Evolutionary conservation across 805 yeast genomes (phyloP).

Genomic region (Candida maltosa): DNA sequence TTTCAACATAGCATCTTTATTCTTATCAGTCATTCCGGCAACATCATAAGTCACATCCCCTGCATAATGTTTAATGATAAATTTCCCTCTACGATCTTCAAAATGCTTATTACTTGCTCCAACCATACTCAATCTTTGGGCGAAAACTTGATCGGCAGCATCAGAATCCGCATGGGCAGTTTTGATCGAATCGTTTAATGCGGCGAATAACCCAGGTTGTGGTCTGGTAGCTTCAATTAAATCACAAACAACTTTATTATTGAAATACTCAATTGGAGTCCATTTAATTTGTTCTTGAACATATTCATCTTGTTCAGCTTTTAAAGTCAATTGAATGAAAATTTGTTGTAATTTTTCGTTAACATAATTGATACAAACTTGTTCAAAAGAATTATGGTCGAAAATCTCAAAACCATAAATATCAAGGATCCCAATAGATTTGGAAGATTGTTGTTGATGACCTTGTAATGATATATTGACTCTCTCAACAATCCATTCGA

Average conservation of each 20-base stretch:
- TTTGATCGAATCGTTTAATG: conserved; percentile 93
- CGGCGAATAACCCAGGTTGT: conserved; percentile 89
- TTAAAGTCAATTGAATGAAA: conserved; percentile 90
- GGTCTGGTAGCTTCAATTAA: conserved; percentile 91
- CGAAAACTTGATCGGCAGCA: conserved; percentile 96
- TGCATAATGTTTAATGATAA: conserved; percentile 92
- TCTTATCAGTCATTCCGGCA: conserved; percentile 89
- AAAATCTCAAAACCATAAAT: conserved; percentile 96
- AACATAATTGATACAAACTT: conserved; percentile 91
- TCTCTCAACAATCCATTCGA: conserved; percentile 94
- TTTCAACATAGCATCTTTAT: conserved; percentile 88
- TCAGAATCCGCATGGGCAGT: conserved; percentile 97
- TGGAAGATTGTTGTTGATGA: conserved; percentile 34
- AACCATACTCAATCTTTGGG: conserved; percentile 85
- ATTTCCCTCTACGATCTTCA: conserved; percentile 83
- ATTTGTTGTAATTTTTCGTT: conserved; percentile 95
- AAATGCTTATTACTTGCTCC: conserved; percentile 77
- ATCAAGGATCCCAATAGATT: conserved; percentile 90
- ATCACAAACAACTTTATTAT: conserved; percentile 95
- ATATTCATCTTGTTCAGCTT: conserved; percentile 97
- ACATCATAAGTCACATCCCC: conserved; percentile 97
- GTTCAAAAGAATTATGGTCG: conserved; percentile 93
- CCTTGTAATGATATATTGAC: conserved; percentile 74
- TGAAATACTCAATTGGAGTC: conserved; percentile 96
- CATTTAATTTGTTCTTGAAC: conserved; percentile 92